A percentile compares a stretch with the other conserved stretches of the same genome.
phyloP scores from a whole-genome alignment of 192 early-diverging fungal genomes.

The Kickxella alabastrina region DNA sequence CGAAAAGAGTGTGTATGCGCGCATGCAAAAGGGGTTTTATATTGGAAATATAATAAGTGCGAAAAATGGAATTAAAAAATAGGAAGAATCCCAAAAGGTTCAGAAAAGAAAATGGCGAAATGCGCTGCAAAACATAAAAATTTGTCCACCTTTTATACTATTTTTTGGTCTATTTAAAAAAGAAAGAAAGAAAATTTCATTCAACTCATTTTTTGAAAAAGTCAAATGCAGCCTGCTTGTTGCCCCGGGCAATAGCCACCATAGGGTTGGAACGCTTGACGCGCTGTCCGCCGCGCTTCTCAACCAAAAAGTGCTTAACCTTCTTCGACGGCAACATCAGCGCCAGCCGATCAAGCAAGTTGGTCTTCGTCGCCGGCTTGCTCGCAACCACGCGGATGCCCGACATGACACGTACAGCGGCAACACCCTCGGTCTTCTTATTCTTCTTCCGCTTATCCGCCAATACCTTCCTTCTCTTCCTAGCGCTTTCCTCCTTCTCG shows the following conservation, averaged over 20 bases:
- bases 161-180: neutral
- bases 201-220: slow-evolving; percentile 32
- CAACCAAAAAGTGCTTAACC: slow-evolving; percentile 11
- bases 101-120: too few relatives aligned
- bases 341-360: slow-evolving; percentile 27
- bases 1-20: neutral
- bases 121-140: too few relatives aligned
- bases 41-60: neutral
- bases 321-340: slow-evolving; percentile 28
- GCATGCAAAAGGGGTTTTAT: neutral
- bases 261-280: slow-evolving; percentile 37
- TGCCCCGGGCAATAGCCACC: slow-evolving; percentile 32
- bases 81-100: neutral
- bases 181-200: neutral
- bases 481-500: slow-evolving; percentile 4
- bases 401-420: slow-evolving; percentile 35
- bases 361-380: slow-evolving; percentile 13
- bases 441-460: slow-evolving; percentile 10
- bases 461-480: slow-evolving; percentile 18
- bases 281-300: slow-evolving; percentile 27
- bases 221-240: slow-evolving; percentile 29
- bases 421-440: slow-evolving; percentile 4
- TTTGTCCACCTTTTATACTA: too few relatives aligned
- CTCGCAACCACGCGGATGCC: slow-evolving; percentile 47
- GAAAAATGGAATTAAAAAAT: too few relatives aligned